Conservation (phyloP, 1,139 yeast species). For the Protomyces macrosporus region DNA sequence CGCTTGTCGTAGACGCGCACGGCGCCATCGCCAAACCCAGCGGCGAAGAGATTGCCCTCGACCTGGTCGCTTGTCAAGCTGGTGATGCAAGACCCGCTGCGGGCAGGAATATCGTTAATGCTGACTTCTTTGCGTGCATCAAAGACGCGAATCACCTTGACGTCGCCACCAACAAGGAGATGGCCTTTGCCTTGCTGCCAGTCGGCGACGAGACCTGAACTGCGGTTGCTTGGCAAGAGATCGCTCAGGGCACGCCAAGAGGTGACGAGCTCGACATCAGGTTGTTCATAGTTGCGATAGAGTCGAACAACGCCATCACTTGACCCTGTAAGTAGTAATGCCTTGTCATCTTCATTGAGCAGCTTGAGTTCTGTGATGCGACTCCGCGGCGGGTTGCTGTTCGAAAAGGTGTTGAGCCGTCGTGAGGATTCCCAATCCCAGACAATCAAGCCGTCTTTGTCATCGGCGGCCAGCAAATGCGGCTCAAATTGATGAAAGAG, state of each 20-base stretch:
- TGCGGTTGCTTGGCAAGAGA: conserved; percentile 68
- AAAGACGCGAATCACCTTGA: conserved; percentile 85
- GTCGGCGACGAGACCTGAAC: conserved; percentile 80
- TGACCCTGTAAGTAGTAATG: conserved; percentile 78
- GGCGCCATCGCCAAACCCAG: conserved; percentile 93
- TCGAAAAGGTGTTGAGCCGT: conserved; percentile 64
- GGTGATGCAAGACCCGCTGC: conserved; percentile 84
- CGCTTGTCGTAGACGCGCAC: conserved; percentile 87
- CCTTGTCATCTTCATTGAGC: conserved; percentile 85
- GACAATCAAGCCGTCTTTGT: conserved; percentile 72
- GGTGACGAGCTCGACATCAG: conserved; percentile 58
- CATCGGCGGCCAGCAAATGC: conserved; percentile 73
- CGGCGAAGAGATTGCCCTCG: conserved; percentile 83
- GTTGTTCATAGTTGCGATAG: conserved; percentile 67
- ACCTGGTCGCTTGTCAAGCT: conserved; percentile 91
- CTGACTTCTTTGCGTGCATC: conserved; percentile 93
- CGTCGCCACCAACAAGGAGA: conserved; percentile 88
- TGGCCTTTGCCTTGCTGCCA: conserved; percentile 98
- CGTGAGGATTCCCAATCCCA: conserved; percentile 78
- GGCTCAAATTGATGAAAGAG: conserved; percentile 88
- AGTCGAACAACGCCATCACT: conserved; percentile 89
- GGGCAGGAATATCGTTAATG: conserved; percentile 79
- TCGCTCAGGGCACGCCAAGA: conserved; percentile 95
- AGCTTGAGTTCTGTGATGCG: conserved; percentile 81
- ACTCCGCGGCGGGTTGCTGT: conserved; percentile 81